A percentile compares a stretch with the other conserved stretches of the same genome.
phyloP scores from a whole-genome alignment of 176 grass and related monocot species.

The Microstegium vimineum region DNA sequence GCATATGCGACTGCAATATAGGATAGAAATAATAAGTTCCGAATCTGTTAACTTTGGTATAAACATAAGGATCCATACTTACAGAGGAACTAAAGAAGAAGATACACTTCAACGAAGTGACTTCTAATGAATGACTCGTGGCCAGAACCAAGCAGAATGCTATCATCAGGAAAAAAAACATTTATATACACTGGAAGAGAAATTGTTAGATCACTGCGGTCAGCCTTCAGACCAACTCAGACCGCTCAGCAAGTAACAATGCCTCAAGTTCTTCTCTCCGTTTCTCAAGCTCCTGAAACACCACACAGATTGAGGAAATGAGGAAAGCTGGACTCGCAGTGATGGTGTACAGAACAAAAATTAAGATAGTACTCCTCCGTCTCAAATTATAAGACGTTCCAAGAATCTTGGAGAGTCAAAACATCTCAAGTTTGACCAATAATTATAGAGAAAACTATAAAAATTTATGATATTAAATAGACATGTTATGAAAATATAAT shows the following conservation, averaged over 20 bases:
- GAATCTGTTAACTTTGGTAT: neutral
- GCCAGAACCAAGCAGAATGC: neutral
- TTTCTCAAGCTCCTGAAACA: slow-evolving; percentile 77
- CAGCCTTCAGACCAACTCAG: slow-evolving; percentile 25
- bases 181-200: slow-evolving; percentile 11
- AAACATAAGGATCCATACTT: slow-evolving; percentile 9
- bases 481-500: too few relatives aligned
- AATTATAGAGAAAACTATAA: too few relatives aligned
- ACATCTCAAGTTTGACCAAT: too few relatives aligned
- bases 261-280: slow-evolving; percentile 89
- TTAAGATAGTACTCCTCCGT: neutral
- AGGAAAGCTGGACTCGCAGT: neutral
- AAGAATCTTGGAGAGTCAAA: too few relatives aligned
- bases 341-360: neutral
- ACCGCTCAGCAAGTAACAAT: slow-evolving; percentile 55
- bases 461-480: too few relatives aligned
- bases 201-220: slow-evolving; percentile 3
- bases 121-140: neutral
- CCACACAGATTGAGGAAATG: neutral
- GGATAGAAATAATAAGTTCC: neutral
- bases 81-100: slow-evolving; percentile 6
- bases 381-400: too few relatives aligned
- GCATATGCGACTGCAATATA: neutral
- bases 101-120: neutral
- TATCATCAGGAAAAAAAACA: neutral